Evolutionary conservation across 805 yeast species (phyloP).

Genomic region (Candida ulmi): DNA sequence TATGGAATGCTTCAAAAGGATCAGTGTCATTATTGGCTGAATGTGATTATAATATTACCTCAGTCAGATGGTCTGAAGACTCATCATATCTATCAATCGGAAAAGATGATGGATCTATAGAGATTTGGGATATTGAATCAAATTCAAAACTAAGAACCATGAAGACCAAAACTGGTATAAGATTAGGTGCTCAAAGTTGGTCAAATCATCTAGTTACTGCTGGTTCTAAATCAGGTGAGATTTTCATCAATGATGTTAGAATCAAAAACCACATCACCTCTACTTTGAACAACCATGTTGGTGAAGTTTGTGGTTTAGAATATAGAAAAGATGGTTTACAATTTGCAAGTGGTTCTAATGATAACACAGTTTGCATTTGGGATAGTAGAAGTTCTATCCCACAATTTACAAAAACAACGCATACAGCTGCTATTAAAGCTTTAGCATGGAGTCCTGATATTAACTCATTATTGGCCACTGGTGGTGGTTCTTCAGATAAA

Average conservation of each 20-base stretch:
- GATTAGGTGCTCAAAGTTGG: slow-evolving; percentile 87
- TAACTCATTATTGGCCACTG: slow-evolving; percentile 79
- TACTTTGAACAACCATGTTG: slow-evolving; percentile 61
- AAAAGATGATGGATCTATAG: slow-evolving; percentile 73
- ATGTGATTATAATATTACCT: slow-evolving; percentile 51
- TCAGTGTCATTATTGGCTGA: slow-evolving; percentile 66
- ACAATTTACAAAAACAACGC: slow-evolving; percentile 68
- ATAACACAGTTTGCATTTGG: slow-evolving; percentile 90
- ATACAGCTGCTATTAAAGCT: slow-evolving; percentile 94
- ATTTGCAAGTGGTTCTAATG: slow-evolving; percentile 91
- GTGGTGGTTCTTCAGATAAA: slow-evolving; percentile 92
- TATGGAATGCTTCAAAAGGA: slow-evolving; percentile 89
- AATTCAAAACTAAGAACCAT: slow-evolving; percentile 72
- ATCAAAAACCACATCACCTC: slow-evolving; percentile 68
- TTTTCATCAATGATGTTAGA: slow-evolving; percentile 87
- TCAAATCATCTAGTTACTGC: slow-evolving; percentile 70
- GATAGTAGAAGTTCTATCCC: slow-evolving; percentile 72
- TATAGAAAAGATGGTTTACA: slow-evolving; percentile 83
- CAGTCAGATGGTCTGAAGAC: slow-evolving; percentile 88
- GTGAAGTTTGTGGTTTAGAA: slow-evolving; percentile 89
- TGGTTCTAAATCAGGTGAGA: slow-evolving; percentile 84
- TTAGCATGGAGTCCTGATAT: slow-evolving; percentile 93
- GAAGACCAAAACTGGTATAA: slow-evolving; percentile 58
- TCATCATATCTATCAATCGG: slow-evolving; percentile 85
- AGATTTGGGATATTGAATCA: slow-evolving; percentile 90